Evolutionary conservation across 768 basidiomycete genomes (phyloP).

Genomic region (Melanogaster broomeanus): DNA sequence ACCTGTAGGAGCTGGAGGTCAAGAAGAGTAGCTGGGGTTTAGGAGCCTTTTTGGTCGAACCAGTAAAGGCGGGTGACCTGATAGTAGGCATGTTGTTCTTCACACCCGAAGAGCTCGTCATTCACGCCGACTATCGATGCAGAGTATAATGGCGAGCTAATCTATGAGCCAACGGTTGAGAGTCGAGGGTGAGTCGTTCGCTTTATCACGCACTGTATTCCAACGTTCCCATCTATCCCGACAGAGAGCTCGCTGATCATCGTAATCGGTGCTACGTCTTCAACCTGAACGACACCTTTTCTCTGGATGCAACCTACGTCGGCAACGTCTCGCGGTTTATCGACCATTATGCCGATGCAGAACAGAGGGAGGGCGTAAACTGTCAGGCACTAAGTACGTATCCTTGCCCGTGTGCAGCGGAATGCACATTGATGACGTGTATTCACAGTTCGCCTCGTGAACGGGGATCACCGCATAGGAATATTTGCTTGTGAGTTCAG

Average conservation of each 20-base stretch:
- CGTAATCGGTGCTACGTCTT: slow-evolving; percentile 65
- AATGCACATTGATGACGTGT: slow-evolving; percentile 1
- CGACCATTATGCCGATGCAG: slow-evolving; percentile 47
- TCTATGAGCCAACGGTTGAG: slow-evolving; percentile 47
- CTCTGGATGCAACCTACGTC: slow-evolving; percentile 54
- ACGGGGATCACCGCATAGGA: slow-evolving; percentile 69
- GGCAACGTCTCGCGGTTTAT: slow-evolving; percentile 72
- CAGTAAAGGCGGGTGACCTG: slow-evolving; percentile 45
- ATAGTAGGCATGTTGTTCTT: slow-evolving; percentile 39
- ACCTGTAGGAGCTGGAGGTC: slow-evolving; percentile 42
- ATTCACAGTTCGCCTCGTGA: slow-evolving; percentile 57
- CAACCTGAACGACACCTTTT: slow-evolving; percentile 44
- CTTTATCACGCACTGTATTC: not conserved
- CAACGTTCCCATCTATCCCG: too few species aligned
- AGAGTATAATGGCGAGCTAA: slow-evolving; percentile 73
- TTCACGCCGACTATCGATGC: not conserved
- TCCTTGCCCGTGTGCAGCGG: not conserved
- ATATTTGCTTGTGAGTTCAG: slow-evolving; percentile 37
- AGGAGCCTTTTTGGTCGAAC: slow-evolving; percentile 54
- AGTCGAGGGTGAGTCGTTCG: slow-evolving; percentile 49
- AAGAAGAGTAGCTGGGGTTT: slow-evolving; percentile 49
- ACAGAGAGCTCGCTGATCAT: slow-evolving; percentile 46
- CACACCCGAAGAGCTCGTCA: not conserved
- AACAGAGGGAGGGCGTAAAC: slow-evolving; percentile 35
- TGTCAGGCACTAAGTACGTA: slow-evolving; percentile 47